phyloP scores from a whole-genome alignment of 148 eudicot genomes.

The Spergularia marina region DNA sequence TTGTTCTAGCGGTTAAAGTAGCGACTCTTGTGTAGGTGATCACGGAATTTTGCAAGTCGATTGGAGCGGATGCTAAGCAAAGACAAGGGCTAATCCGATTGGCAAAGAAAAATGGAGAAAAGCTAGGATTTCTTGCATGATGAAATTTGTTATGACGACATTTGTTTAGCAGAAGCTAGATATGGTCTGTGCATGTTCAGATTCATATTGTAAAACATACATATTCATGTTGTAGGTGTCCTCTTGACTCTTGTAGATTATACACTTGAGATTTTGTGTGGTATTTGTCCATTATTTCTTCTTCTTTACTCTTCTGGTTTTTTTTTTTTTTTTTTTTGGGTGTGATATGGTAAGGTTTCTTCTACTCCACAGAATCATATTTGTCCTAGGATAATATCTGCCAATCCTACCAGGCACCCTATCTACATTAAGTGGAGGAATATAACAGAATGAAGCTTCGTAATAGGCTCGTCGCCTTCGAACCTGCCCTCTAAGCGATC shows the following conservation, averaged over 20 bases:
- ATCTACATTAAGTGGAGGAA: neutral
- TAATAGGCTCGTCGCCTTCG: neutral
- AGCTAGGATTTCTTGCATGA: conserved; percentile 76
- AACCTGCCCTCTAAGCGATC: no score
- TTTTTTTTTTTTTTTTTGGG: neutral
- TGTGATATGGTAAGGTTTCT: neutral
- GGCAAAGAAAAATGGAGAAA: conserved; percentile 94
- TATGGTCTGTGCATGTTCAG: conserved; percentile 1
- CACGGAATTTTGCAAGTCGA: conserved; percentile 91
- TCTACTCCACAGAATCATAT: neutral
- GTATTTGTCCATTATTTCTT: neutral
- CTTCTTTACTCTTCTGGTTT: neutral
- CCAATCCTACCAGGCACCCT: neutral
- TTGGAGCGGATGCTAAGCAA: conserved; percentile 92
- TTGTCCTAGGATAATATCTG: neutral
- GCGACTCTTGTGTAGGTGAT: conserved; percentile 51
- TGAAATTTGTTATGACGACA: neutral
- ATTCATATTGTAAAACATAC: conserved; percentile 20
- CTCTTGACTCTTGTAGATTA: conserved; percentile 25
- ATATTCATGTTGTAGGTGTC: conserved; percentile 24
- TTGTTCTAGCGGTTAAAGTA: neutral
- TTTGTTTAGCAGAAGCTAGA: conserved; percentile 18
- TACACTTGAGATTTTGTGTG: conserved; percentile 6
- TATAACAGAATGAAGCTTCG: neutral
- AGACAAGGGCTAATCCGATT: conserved; percentile 85